Conservation (phyloP, 225 moss, liverwort and hornwort genomes). For the Sphagnum contortum region DNA sequence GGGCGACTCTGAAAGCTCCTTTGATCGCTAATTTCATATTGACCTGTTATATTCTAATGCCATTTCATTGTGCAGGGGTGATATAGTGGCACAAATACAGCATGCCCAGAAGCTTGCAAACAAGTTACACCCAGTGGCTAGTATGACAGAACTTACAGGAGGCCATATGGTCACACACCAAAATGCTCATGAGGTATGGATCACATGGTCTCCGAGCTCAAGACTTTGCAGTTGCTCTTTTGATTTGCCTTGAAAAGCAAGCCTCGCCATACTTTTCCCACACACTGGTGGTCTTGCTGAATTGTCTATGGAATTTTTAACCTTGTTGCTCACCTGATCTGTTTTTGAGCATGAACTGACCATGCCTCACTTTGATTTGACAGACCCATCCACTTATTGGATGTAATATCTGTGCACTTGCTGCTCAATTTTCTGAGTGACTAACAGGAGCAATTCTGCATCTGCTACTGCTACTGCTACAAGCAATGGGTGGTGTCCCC, state of each 20-base stretch:
- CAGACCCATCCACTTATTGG: too few relatives aligned
- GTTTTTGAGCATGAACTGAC: too few relatives aligned
- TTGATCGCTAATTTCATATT: too few relatives aligned
- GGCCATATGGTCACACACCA: conserved; percentile 89
- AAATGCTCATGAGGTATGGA: conserved; percentile 60
- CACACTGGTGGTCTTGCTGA: background rate
- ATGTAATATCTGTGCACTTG: too few relatives aligned
- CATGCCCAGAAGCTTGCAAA: conserved; percentile 70
- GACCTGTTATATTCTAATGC: too few relatives aligned
- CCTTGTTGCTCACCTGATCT: too few relatives aligned
- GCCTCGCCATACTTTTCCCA: background rate
- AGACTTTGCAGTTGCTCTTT: too few relatives aligned
- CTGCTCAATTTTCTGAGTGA: too few relatives aligned
- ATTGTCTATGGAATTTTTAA: background rate
- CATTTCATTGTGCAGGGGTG: conserved; percentile 34
- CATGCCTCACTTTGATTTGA: too few relatives aligned
- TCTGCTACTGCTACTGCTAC: background rate
- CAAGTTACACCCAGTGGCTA: conserved; percentile 71
- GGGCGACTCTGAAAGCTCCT: too few relatives aligned
- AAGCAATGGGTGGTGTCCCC: background rate
- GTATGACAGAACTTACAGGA: conserved; percentile 81
- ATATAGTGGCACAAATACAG: conserved; percentile 83
- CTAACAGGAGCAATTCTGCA: background rate
- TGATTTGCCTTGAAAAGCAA: too few relatives aligned
- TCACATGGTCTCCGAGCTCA: background rate